phyloP scores from a whole-genome alignment of 345 rosid species.

The Iberis pinnata region DNA sequence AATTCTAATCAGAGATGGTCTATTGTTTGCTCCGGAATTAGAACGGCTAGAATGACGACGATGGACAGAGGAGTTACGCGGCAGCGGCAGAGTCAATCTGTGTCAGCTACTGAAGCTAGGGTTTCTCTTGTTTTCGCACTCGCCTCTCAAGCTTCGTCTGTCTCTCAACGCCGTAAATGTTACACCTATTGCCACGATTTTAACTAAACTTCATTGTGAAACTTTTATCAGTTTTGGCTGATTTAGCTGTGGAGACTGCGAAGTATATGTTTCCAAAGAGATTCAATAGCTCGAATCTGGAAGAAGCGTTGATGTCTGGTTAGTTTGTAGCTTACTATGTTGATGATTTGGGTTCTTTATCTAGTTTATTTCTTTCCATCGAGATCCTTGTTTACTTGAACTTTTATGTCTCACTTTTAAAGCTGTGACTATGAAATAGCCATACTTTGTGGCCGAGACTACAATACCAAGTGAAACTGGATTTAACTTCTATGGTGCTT shows the following conservation, averaged over 20 bases:
- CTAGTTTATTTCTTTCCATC: not conserved
- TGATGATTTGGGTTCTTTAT: not conserved
- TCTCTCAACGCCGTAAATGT: conserved; percentile 79
- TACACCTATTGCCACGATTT: not conserved
- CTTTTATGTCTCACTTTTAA: conserved; percentile 6
- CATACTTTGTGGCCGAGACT: conserved; percentile 78
- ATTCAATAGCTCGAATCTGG: conserved; percentile 53
- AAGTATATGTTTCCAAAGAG: conserved; percentile 75
- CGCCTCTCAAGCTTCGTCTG: conserved; percentile 53
- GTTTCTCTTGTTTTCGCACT: conserved; percentile 76
- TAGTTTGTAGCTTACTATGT: not conserved
- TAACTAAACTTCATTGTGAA: not conserved
- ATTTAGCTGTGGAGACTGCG: conserved; percentile 60
- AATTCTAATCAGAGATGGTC: conserved; percentile 13
- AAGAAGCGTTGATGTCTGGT: conserved; percentile 93
- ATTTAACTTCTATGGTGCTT: conserved; percentile 66
- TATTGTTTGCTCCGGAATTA: conserved; percentile 17
- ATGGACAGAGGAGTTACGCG: conserved; percentile 23
- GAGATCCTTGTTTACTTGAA: too few relatives aligned
- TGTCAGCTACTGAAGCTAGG: conserved; percentile 63
- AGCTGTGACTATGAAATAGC: conserved; percentile 31
- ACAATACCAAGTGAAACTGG: conserved; percentile 74
- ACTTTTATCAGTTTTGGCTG: conserved; percentile 48
- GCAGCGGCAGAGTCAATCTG: conserved; percentile 35
- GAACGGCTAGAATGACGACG: conserved; percentile 32